Conservation (phyloP, 192 early-diverging fungal species). For the Linnemannia elongata region DNA sequence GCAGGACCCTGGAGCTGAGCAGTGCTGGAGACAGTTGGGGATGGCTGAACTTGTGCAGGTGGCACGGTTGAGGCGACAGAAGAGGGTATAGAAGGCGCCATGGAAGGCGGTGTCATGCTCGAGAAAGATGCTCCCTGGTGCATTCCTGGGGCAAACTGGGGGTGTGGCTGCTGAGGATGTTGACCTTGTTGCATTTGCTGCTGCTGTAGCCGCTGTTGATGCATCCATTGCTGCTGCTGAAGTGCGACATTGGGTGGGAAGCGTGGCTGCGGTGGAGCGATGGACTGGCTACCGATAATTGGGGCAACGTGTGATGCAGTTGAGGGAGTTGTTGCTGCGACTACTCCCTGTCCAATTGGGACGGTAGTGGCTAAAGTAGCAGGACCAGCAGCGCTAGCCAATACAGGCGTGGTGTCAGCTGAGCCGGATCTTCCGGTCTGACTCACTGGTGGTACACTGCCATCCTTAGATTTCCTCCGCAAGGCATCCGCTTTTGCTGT, state of each 20-base stretch:
- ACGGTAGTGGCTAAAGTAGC: neutral
- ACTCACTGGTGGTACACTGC: neutral
- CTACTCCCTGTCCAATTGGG: neutral
- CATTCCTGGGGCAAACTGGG: neutral
- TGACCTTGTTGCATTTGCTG: neutral
- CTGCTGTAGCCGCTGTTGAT: constrained; percentile 17
- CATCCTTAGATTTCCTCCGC: constrained; percentile 4
- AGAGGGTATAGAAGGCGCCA: constrained; percentile 25
- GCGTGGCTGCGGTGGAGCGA: constrained; percentile 8
- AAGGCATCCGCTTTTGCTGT: neutral
- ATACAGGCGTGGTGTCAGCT: neutral
- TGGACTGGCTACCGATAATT: constrained; percentile 20
- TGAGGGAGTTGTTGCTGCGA: constrained; percentile 1
- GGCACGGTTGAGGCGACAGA: constrained; percentile 13
- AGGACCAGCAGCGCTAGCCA: neutral
- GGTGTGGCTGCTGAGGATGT: neutral
- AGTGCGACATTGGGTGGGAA: constrained; percentile 19
- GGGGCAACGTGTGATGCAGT: constrained; percentile 25
- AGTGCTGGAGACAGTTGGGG: constrained; percentile 3
- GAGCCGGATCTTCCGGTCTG: neutral
- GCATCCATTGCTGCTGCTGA: constrained; percentile 39
- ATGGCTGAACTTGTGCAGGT: neutral
- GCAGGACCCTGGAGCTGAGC: constrained; percentile 12
- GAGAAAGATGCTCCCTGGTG: neutral
- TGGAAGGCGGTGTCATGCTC: neutral